Conservation (phyloP, 2,329 filamentous ascomycete species). For the Paraphoma sp. region DNA sequence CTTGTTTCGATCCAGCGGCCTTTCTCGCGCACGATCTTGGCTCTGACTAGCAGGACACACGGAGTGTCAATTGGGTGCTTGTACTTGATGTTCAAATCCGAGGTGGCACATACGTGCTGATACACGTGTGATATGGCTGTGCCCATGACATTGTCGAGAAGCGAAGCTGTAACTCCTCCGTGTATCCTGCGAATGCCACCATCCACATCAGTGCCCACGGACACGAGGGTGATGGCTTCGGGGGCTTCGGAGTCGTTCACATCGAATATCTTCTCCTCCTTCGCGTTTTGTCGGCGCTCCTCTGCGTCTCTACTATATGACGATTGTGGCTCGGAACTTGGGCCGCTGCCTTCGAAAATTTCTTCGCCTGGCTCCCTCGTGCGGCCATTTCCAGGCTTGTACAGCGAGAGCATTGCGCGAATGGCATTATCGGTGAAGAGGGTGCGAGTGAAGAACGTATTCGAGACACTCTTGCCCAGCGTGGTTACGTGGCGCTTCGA, state of each 20-base stretch:
- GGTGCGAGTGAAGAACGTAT: slow-evolving; percentile 29
- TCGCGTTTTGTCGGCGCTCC: slow-evolving; percentile 7
- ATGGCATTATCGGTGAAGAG: slow-evolving; percentile 31
- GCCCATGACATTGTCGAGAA: slow-evolving; percentile 39
- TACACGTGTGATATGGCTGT: slow-evolving; percentile 19
- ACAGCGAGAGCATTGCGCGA: slow-evolving; percentile 32
- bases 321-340: slow-evolving; percentile 1
- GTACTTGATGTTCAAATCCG: slow-evolving; percentile 32
- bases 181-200: slow-evolving; percentile 28
- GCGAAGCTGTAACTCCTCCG: slow-evolving; percentile 31
- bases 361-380: slow-evolving; percentile 8
- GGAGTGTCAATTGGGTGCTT: slow-evolving; percentile 31
- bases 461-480: slow-evolving; percentile 15
- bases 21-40: slow-evolving; percentile 26
- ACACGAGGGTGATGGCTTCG: slow-evolving; percentile 27
- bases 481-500: slow-evolving; percentile 14
- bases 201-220: slow-evolving; percentile 27
- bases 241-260: slow-evolving; percentile 18
- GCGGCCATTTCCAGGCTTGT: slow-evolving; percentile 16
- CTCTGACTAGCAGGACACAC: slow-evolving; percentile 24
- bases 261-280: slow-evolving; percentile 18
- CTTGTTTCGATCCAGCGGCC: slow-evolving; percentile 30
- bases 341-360: slow-evolving; percentile 9
- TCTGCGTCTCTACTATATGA: background rate
- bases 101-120: slow-evolving; percentile 22